A percentile compares a stretch with the other conserved stretches of the same genome.
Evolutionary conservation across 495 filamentous ascomycete genomes (phyloP).

Genomic region (Parathielavia hyrcaniae): DNA sequence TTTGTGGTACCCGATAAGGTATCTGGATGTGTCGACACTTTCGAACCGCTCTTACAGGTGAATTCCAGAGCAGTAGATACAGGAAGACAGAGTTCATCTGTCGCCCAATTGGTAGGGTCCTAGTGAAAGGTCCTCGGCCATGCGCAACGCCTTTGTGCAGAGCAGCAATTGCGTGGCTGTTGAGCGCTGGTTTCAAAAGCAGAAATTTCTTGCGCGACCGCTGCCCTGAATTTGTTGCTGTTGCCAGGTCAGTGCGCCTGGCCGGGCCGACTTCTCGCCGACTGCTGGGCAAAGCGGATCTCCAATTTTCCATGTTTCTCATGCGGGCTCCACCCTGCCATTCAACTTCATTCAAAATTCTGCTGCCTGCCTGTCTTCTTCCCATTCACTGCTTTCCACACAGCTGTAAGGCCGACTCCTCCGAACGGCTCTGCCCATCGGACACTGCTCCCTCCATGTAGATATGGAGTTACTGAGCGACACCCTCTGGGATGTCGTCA

Average conservation of each 20-base stretch:
- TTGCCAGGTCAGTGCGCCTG: slow-evolving; percentile 18
- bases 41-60: slow-evolving; percentile 78
- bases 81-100: slow-evolving; percentile 64
- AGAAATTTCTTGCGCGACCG: slow-evolving; percentile 13
- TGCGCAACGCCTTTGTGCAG: slow-evolving; percentile 34
- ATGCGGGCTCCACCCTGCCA: not conserved
- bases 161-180: slow-evolving; percentile 39
- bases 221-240: slow-evolving; percentile 7
- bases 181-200: slow-evolving; percentile 48
- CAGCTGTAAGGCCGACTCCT: slow-evolving; percentile 14
- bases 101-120: slow-evolving; percentile 54
- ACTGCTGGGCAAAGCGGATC: not conserved
- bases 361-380: slow-evolving; percentile 20
- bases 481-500: slow-evolving; percentile 84
- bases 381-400: slow-evolving; percentile 25
- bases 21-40: slow-evolving; percentile 41
- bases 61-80: slow-evolving; percentile 95
- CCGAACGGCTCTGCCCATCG: slow-evolving; percentile 23
- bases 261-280: slow-evolving; percentile 25
- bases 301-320: too few relatives aligned
- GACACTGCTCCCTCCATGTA: slow-evolving; percentile 23
- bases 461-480: slow-evolving; percentile 74
- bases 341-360: slow-evolving; percentile 36
- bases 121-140: slow-evolving; percentile 65
- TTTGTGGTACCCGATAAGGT: too few relatives aligned